Base-by-base conservation (phyloP, 1,284 basidiomycete species). In the Inonotus hispidus region DNA sequence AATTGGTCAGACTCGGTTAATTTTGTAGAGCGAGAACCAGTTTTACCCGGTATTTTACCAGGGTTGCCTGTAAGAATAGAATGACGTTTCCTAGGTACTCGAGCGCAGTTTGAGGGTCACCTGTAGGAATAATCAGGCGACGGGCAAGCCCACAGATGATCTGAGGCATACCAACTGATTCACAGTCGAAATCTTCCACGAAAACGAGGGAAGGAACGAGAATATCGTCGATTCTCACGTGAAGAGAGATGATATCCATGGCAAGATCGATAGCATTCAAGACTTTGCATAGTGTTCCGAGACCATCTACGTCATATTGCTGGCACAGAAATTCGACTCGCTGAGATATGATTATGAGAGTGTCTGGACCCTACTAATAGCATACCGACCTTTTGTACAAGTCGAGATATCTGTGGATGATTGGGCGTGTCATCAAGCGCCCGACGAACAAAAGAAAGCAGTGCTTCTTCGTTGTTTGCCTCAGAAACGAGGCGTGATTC, bases 81-180 rank as follows among this genome's bases (percentile, higher is more conserved):
- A 91, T 82, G 14, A 92, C 79, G 62, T 90, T 82, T 2, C 90
- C 90, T 1, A 91, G 73, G 70, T 89, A 85, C 63, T 80, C 83
- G 37, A 91, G 81, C 2, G 89, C 89, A 21, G 84, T 87, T 70
- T 91, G 90, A 21, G 90, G 90, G 71, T 92, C 90, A 46, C 89
- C 90, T 91, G 58, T 37, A 4, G 61, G 8, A 11, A n/a, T 59
- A 55, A 66, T 49, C 37, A 60, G 50, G 29, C 35, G 23, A 56
- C 21, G 14, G 39, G 14, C 16, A 6, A 56, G 60, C 50, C 11
- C 35, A 32, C 19, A 58, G 57, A 35, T 25, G 38, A 35, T 11
- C 25, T 7, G 27, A 13, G 53, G 74, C 86, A 29, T 70, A 87
- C 89, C 90, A 50, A 92, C 85, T 21, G 83, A 85, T 68, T 90